phyloP scores from a whole-genome alignment of 2,329 filamentous ascomycete genomes.

The Colletotrichum graminicola region DNA sequence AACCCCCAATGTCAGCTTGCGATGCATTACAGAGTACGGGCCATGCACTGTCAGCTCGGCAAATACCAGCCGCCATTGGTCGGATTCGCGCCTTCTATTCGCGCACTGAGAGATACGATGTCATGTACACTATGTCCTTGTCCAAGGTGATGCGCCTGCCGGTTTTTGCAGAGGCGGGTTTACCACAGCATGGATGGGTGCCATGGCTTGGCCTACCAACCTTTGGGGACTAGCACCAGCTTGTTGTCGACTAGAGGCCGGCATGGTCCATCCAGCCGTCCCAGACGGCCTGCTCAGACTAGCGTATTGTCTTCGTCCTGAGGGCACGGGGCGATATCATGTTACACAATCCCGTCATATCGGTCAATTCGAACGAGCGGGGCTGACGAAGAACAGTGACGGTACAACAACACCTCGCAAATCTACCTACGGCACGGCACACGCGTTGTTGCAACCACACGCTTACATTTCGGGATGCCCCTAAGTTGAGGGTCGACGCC shows the following conservation, averaged over 20 bases:
- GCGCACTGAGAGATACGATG: background rate
- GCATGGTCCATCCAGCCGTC: background rate
- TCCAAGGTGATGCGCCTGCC: background rate
- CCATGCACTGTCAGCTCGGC: background rate
- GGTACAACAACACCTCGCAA: background rate
- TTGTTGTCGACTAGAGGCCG: background rate
- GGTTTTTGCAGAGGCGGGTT: background rate
- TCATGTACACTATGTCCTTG: background rate
- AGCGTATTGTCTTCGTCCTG: background rate
- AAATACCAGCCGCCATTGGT: background rate
- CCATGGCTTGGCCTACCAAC: too few relatives aligned
- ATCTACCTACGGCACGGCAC: background rate
- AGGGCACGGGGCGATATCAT: background rate
- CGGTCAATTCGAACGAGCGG: background rate
- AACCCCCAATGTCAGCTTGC: background rate
- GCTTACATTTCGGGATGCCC: background rate
- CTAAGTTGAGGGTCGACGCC: background rate
- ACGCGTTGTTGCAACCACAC: background rate
- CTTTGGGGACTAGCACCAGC: background rate
- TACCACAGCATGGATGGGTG: too few relatives aligned
- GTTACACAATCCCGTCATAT: background rate
- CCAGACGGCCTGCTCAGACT: background rate
- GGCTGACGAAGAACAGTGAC: background rate
- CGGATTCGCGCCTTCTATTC: background rate
- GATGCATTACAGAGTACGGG: background rate